Conservation (phyloP, 1,284 basidiomycete species). For the Taiwanofungus camphoratus region DNA sequence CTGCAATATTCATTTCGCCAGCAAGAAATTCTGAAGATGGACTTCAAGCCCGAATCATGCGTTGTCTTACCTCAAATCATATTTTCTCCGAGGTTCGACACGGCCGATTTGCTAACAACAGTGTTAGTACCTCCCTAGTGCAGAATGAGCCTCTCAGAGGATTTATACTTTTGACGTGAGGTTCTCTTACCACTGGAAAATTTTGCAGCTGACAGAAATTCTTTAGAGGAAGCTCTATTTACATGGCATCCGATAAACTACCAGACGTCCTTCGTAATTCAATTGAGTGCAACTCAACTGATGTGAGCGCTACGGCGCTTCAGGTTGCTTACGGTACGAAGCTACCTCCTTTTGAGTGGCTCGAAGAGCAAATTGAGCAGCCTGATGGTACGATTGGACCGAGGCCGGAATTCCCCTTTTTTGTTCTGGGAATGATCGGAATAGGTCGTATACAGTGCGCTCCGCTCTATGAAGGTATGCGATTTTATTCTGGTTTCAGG, state of each 20-base stretch:
- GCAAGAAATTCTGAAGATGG: too few species aligned
- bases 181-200: too few species aligned
- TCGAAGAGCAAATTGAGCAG: constrained; percentile 7
- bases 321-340: constrained; percentile 6
- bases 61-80: constrained; percentile 9
- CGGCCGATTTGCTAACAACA: constrained; percentile 11
- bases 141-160: constrained; percentile 10
- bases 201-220: too few species aligned
- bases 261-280: constrained; percentile 10
- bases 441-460: constrained; percentile 8
- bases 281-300: not conserved
- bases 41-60: constrained; percentile 11
- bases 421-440: constrained; percentile 14
- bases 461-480: constrained; percentile 11
- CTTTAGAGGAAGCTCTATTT: constrained; percentile 4
- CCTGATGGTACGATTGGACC: constrained; percentile 8
- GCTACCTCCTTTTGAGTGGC: constrained; percentile 9
- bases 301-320: constrained; percentile 6
- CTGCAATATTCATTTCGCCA: too few species aligned
- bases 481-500: too few species aligned
- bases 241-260: constrained; percentile 9
- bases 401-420: constrained; percentile 7
- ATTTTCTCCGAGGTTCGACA: constrained; percentile 12
- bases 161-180: constrained; percentile 6
- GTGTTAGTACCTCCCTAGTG: constrained; percentile 6